Conservation (phyloP, 2,329 filamentous ascomycete genomes). For the Graphilbum fragrans region DNA sequence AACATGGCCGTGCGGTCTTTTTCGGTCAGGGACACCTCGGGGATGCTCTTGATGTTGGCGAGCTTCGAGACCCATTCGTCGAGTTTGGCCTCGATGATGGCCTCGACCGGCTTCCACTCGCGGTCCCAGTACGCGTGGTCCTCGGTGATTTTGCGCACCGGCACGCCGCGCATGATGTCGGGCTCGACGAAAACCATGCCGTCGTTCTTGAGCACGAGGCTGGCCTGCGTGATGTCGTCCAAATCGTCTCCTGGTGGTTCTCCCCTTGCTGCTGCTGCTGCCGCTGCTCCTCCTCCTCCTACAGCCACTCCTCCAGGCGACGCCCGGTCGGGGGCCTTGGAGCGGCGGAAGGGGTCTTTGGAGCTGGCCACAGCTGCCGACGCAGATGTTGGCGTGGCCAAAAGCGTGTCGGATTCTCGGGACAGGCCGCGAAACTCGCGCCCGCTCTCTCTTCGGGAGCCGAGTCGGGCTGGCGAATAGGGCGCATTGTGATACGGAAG, state of each 20-base stretch:
- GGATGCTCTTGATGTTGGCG: slow-evolving; percentile 25
- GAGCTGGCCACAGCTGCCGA: no score
- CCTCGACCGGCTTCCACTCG: slow-evolving; percentile 34
- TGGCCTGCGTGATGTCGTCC: slow-evolving; percentile 31
- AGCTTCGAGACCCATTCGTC: slow-evolving; percentile 36
- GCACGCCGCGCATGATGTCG: slow-evolving; percentile 38
- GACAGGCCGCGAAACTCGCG: no score
- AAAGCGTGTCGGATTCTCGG: no score
- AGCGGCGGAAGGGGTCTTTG: neutral
- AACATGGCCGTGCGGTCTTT: slow-evolving; percentile 33
- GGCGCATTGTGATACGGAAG: no score
- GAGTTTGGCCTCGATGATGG: slow-evolving; percentile 28
- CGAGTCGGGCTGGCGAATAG: no score
- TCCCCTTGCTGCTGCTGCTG: neutral
- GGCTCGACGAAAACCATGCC: slow-evolving; percentile 37
- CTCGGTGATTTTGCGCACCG: slow-evolving; percentile 36
- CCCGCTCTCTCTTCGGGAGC: no score
- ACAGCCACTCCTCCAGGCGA: neutral
- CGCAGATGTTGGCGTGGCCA: no score
- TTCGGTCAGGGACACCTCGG: slow-evolving; percentile 16
- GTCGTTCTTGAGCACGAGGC: slow-evolving; percentile 33
- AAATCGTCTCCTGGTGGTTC: slow-evolving; percentile 2
- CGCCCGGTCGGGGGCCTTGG: neutral
- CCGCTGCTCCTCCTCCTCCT: neutral
- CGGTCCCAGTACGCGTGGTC: slow-evolving; percentile 43